Evolutionary conservation across 2,329 filamentous ascomycete species (phyloP).

Genomic region (Sporothrix pallida): DNA sequence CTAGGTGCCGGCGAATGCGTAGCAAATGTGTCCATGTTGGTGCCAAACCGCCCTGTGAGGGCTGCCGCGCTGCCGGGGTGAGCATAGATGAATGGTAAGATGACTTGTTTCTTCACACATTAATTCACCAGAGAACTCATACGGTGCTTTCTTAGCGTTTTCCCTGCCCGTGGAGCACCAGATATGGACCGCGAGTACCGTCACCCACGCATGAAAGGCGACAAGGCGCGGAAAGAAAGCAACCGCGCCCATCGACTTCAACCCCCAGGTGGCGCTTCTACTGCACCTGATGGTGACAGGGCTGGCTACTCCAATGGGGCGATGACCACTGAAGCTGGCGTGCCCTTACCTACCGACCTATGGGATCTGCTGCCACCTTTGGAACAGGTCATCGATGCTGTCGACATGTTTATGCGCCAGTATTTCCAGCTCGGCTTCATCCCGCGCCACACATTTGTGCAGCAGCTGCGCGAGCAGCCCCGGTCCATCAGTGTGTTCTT

Average conservation of each 20-base stretch:
- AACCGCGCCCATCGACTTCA: slow-evolving; percentile 2
- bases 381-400: slow-evolving; percentile 57
- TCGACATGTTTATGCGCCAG: slow-evolving; percentile 59
- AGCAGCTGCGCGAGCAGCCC: slow-evolving; percentile 54
- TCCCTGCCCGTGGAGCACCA: slow-evolving; percentile 58
- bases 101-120: slow-evolving; percentile 7
- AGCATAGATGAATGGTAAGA: slow-evolving; percentile 57
- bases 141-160: slow-evolving; percentile 48
- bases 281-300: slow-evolving; percentile 31
- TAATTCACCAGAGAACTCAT: not conserved
- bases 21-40: slow-evolving; percentile 40
- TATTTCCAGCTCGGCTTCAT: slow-evolving; percentile 67
- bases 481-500: slow-evolving; percentile 61
- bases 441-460: slow-evolving; percentile 57
- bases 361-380: slow-evolving; percentile 59
- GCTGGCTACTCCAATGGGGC: not conserved
- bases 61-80: slow-evolving; percentile 58
- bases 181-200: slow-evolving; percentile 63
- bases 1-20: slow-evolving; percentile 40
- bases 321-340: not conserved
- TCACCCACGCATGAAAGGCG: slow-evolving; percentile 58
- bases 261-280: slow-evolving; percentile 20
- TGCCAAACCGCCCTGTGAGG: slow-evolving; percentile 49
- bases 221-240: slow-evolving; percentile 50
- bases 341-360: slow-evolving; percentile 46